Evolutionary conservation across 23 red algal genomes (phyloP).

Genomic region (Gracilaria gracilis): DNA sequence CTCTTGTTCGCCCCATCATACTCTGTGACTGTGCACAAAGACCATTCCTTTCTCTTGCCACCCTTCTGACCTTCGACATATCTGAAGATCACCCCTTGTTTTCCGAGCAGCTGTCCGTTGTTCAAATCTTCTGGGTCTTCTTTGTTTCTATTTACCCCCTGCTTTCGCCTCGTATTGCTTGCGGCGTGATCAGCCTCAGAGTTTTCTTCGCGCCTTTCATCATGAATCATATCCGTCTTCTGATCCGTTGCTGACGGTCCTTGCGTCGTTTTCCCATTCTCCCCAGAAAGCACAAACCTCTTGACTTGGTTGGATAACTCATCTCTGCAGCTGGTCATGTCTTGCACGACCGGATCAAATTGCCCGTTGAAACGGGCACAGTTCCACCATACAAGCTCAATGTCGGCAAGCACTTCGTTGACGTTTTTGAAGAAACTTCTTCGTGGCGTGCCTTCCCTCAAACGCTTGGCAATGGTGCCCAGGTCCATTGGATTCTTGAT

Average conservation of each 20-base stretch:
- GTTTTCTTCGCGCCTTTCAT: not conserved
- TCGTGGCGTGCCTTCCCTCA: conserved; percentile 19
- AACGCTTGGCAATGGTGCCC: conserved; percentile 61
- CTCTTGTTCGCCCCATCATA: not conserved
- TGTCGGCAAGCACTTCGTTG: conserved; percentile 56
- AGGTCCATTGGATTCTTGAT: conserved; percentile 77
- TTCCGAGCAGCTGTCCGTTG: conserved; percentile 50
- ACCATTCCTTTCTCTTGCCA: conserved; percentile 34
- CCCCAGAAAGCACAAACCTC: not conserved
- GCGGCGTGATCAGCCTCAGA: not conserved
- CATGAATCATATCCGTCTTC: not conserved
- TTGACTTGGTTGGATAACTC: not conserved
- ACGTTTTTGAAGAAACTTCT: conserved; percentile 37
- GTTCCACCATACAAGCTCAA: conserved; percentile 86
- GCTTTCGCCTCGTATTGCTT: not conserved
- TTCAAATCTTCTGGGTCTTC: conserved; percentile 5
- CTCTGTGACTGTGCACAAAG: not conserved
- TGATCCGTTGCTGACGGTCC: not conserved
- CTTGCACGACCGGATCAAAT: conserved; percentile 34
- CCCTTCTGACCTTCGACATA: not conserved
- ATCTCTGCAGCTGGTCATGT: conserved; percentile 8
- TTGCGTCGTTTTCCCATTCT: not conserved
- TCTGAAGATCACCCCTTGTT: conserved; percentile 42
- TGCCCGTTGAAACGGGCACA: conserved; percentile 66
- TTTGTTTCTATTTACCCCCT: not conserved